Base-by-base conservation (phyloP, 768 basidiomycete species). In the Pulveroboletus sp. region DNA sequence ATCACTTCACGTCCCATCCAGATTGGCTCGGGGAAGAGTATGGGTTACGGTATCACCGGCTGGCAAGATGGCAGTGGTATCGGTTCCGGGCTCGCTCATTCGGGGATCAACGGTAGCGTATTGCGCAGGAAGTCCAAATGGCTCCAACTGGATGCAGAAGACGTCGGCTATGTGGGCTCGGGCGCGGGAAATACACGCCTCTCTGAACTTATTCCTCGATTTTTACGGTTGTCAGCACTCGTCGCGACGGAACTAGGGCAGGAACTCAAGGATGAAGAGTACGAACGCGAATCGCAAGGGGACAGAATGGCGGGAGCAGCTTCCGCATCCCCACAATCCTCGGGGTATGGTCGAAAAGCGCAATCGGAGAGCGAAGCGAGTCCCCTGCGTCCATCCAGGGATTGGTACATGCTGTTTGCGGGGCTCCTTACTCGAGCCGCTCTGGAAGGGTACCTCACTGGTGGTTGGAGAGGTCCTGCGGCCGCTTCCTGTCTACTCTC, bases 381-480 rank as follows among this genome's bases (percentile, higher is more conserved):
- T n/a, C 82, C 85, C 0, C 65, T 88, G 31, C 73, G 75, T 2
- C 90, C 90, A 0, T 84, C 88, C 26, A 70, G 78, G 24, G 81
- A 83, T 55, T 93, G 91, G 91, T 93, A 91, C 66, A 75, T 85
- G 69, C 75, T 94, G 11, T 73, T 92, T 14, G 80, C 80, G 0
- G 83, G 86, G 2, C 71, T 94, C 21, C 72, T 91, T 27, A 89
- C 89, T 6, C 79, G 90, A n/a, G 89, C 89, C 0, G 86, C 83
- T 17, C 68, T 93, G 45, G 89, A 94, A 60, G 91, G 91, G 0
- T 93, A 93, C 61, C 74, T 93, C 39, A 83, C 82, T 2, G 85
- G 82, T 9, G 85, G 86, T 0, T 94, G 91, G 91, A 77, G 75
- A 27, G 89, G 91, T 1, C 69, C 78, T 1, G 78, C 82, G 35